Percentiles rank a stretch among this genome's conserved stretches.
Evolutionary conservation across 108 stramenopile species (phyloP).

Genomic region (Fragilaria radians): DNA sequence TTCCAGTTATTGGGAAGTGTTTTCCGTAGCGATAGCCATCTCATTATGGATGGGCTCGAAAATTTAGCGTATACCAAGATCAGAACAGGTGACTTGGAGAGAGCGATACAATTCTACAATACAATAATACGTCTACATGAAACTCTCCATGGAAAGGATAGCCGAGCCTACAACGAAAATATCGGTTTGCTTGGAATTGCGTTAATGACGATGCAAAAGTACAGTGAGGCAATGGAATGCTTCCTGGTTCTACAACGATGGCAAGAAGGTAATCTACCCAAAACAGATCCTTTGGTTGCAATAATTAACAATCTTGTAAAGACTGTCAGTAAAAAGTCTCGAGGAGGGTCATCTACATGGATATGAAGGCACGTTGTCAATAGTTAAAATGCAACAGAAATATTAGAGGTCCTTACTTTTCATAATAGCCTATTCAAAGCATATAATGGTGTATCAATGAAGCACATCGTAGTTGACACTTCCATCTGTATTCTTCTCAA

Average conservation of each 20-base stretch:
- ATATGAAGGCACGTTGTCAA: constrained; percentile 6
- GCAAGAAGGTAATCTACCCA: constrained; percentile 27
- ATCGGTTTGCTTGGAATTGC: constrained; percentile 30
- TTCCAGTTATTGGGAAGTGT: constrained; percentile 28
- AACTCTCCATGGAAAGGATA: constrained; percentile 26
- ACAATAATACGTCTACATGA: constrained; percentile 24
- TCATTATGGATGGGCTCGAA: constrained; percentile 20
- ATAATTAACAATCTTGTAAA: constrained; percentile 18
- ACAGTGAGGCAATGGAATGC: constrained; percentile 25
- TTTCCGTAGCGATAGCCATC: constrained; percentile 39
- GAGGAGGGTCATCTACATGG: constrained; percentile 15
- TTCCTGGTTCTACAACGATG: constrained; percentile 21
- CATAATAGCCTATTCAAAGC: background rate
- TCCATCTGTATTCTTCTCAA: background rate
- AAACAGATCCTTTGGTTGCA: constrained; percentile 18
- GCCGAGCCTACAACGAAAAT: constrained; percentile 25
- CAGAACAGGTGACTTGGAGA: constrained; percentile 14
- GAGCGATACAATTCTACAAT: constrained; percentile 28
- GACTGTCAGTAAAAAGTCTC: constrained; percentile 5
- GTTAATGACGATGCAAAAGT: constrained; percentile 15
- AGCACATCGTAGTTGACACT: background rate
- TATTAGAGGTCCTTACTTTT: too few relatives aligned
- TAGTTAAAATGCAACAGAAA: background rate
- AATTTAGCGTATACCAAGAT: constrained; percentile 32
- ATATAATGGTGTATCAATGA: background rate